These are phyloP conservation scores for Microstroma glucosiphilum DNA, from an alignment of 1,284 basidiomycete species.

Conservation along the genomic window DNA sequence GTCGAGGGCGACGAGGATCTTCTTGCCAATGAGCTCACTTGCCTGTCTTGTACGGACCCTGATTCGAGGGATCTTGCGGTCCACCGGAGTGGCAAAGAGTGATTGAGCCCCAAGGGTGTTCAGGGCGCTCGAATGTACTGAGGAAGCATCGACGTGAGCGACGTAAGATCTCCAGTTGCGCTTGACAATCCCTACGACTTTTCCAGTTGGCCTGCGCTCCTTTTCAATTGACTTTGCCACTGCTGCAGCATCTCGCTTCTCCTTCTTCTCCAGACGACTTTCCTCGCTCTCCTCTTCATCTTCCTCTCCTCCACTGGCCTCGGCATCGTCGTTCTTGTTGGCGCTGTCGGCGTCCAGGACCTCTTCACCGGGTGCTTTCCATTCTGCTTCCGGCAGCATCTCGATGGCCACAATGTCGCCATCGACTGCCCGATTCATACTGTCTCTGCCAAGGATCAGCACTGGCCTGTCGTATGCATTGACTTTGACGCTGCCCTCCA, in stretches of 20 bases:
- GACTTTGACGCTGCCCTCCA: slow-evolving; percentile 76
- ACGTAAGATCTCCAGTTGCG: slow-evolving; percentile 90
- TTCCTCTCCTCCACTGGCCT: slow-evolving; percentile 39
- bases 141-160: slow-evolving; percentile 86
- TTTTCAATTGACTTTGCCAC: slow-evolving; percentile 52
- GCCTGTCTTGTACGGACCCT: slow-evolving; percentile 91
- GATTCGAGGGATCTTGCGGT: slow-evolving; percentile 84
- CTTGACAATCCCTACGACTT: slow-evolving; percentile 84
- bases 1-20: slow-evolving; percentile 93
- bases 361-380: slow-evolving; percentile 87
- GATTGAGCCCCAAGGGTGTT: slow-evolving; percentile 83
- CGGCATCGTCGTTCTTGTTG: slow-evolving; percentile 81
- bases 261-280: slow-evolving; percentile 45
- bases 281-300: slow-evolving; percentile 55
- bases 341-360: slow-evolving; percentile 76
- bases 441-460: slow-evolving; percentile 77
- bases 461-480: slow-evolving; percentile 70
- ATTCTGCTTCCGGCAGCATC: slow-evolving; percentile 77
- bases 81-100: slow-evolving; percentile 90
- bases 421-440: slow-evolving; percentile 91
- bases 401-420: slow-evolving; percentile 90
- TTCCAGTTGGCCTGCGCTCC: slow-evolving; percentile 80
- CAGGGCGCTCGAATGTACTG: slow-evolving; percentile 64
- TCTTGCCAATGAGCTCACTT: slow-evolving; percentile 77
- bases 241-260: slow-evolving; percentile 47